Base-by-base conservation (phyloP, 2,329 filamentous ascomycete genomes). In the Plectosphaerella plurivora region DNA sequence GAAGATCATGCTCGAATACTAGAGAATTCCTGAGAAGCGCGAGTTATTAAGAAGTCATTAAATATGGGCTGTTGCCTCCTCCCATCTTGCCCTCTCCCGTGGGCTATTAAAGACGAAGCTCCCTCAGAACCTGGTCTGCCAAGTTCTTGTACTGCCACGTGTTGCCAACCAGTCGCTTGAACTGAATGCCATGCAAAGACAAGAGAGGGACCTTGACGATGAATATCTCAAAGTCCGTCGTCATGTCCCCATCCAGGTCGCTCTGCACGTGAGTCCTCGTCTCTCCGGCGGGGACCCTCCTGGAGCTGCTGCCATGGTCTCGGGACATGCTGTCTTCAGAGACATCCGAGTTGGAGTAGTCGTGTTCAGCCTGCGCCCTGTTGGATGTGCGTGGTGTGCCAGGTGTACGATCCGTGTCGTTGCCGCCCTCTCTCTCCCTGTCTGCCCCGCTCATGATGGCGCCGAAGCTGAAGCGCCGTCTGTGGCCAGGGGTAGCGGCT, bases 131-230 rank as follows among this genome's bases (percentile, higher is more conserved):
- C 62, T 91, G 91, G 70, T 96, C 92, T 36, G 94, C 94, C 91
- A 97, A 95, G 65, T 90, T 93, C 76, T 97, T 96, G 74, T 96
- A 99, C 70, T 97, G 92, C 92, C 93, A 97, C 53, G 94, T 97
- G 54, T 95, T 93, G 36, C 94, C 93, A 53, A 89, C 84, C 60
- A 97, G 87, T 66, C 94, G 91, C 79, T 99, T 99, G 76, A 99
- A 99, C 68, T 97, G 94, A 56, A 99, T 92, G 47, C 94, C 94
- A 65, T 99, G 93, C 53, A 99, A 73, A 42, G 88, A 91, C 55
- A 99, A 84, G 49, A 99, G 75, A 12, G 94, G 94, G 24, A 99
- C 91, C 73, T 99, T 99, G 67, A 99, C 94, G 60, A 99, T 94
- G 60, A 97, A 86, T 57, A 97, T 96, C 67, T 99, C 94, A 65